Percentiles rank a stretch among this genome's conserved stretches.
phyloP scores from a whole-genome alignment of 169 alveolate species.

The Neospora caninum region DNA sequence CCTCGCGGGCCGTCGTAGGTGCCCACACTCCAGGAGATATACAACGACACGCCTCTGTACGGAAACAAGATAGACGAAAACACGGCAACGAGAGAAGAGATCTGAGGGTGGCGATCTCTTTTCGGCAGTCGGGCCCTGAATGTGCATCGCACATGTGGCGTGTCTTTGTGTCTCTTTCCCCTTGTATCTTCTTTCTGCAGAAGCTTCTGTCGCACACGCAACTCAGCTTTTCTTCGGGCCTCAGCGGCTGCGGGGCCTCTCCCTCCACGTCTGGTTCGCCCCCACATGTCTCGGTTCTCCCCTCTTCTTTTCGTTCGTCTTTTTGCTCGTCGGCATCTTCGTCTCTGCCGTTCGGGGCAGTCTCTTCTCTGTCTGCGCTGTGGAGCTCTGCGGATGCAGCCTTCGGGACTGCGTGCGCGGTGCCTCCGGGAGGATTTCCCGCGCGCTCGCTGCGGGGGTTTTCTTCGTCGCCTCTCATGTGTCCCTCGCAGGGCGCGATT shows the following conservation, averaged over 20 bases:
- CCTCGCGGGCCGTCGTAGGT: too few species aligned
- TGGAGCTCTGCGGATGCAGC: neutral
- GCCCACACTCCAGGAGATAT: too few species aligned
- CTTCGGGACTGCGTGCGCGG: neutral
- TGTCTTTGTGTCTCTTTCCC: neutral
- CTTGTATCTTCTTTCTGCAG: neutral
- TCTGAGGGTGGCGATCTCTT: too few species aligned
- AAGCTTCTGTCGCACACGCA: neutral
- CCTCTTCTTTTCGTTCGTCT: neutral
- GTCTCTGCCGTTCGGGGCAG: neutral
- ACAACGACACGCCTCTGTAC: too few species aligned
- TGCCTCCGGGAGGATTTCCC: conserved; percentile 45
- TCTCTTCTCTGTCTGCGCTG: neutral
- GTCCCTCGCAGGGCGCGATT: conserved; percentile 37
- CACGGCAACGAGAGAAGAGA: too few species aligned
- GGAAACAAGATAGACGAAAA: too few species aligned
- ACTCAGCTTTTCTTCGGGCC: neutral
- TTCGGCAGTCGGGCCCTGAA: too few species aligned
- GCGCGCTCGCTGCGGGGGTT: conserved; percentile 45
- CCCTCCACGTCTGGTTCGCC: neutral
- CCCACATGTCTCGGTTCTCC: neutral
- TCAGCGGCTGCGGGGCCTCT: neutral
- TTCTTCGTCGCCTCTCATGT: conserved; percentile 29
- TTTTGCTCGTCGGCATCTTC: neutral
- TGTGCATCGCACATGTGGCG: too few species aligned